Evolutionary conservation across 805 yeast genomes (phyloP).

Genomic region (Lipomyces kockii): DNA sequence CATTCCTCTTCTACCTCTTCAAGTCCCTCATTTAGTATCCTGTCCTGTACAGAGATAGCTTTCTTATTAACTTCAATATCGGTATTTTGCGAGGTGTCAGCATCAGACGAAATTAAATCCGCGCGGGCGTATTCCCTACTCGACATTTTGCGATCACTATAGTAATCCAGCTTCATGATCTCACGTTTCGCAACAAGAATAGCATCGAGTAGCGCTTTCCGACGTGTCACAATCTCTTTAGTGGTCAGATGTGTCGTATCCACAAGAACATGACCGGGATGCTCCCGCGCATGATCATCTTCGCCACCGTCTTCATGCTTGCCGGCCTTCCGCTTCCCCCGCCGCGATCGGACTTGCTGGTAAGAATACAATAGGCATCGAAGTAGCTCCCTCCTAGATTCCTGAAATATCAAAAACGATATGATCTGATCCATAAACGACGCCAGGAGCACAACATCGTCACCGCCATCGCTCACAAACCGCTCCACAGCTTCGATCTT

Average conservation of each 20-base stretch:
- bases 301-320: background rate
- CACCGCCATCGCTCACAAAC: slow-evolving; percentile 28
- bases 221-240: slow-evolving; percentile 13
- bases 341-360: slow-evolving; percentile 18
- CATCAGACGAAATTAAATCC: slow-evolving; percentile 17
- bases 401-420: slow-evolving; percentile 29
- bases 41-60: slow-evolving; percentile 3
- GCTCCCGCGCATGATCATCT: slow-evolving; percentile 13
- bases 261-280: slow-evolving; percentile 26
- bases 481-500: slow-evolving; percentile 30
- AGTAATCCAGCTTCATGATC: slow-evolving; percentile 31
- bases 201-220: slow-evolving; percentile 29
- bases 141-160: slow-evolving; percentile 31
- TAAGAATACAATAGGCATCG: slow-evolving; percentile 31
- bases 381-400: slow-evolving; percentile 33
- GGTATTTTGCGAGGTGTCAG: background rate
- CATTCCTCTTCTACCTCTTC: slow-evolving; percentile 26
- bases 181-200: slow-evolving; percentile 26
- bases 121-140: slow-evolving; percentile 28
- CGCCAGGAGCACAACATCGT: slow-evolving; percentile 28
- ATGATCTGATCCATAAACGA: slow-evolving; percentile 29
- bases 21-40: slow-evolving; percentile 20
- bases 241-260: slow-evolving; percentile 11
- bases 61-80: background rate
- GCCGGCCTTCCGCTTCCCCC: background rate